Evolutionary conservation across 306 rosid species (phyloP).

Genomic region (Ochetophila trinervis): DNA sequence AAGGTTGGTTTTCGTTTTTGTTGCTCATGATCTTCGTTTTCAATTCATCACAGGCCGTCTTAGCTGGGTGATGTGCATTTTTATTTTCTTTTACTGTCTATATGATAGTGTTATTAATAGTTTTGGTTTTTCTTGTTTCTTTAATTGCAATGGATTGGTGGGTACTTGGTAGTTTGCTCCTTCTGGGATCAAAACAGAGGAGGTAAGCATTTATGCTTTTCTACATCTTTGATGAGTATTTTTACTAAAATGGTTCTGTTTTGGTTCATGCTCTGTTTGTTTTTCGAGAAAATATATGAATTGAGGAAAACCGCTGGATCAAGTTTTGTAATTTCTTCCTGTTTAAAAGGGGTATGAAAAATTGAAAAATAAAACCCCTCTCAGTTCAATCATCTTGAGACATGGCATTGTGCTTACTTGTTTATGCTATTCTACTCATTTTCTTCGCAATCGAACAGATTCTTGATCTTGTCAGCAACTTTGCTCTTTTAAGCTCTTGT

Average conservation of each 20-base stretch:
- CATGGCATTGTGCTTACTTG: not conserved
- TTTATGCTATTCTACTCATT: not conserved
- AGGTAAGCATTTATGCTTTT: constrained; percentile 48
- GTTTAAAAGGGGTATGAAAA: too few species aligned
- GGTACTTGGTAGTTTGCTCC: constrained; percentile 60
- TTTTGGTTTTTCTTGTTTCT: constrained; percentile 16
- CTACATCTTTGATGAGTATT: not conserved
- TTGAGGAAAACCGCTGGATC: not conserved
- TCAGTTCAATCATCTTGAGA: not conserved
- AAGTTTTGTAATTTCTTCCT: not conserved
- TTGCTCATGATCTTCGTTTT: constrained; percentile 3
- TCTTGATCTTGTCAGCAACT: not conserved
- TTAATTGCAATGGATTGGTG: constrained; percentile 22
- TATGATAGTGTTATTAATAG: not conserved
- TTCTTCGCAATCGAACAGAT: not conserved
- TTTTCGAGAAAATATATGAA: constrained; percentile 1
- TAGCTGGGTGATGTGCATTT: constrained; percentile 4
- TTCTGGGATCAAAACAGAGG: constrained; percentile 68
- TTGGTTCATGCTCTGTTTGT: not conserved
- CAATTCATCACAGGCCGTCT: not conserved
- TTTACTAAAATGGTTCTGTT: not conserved
- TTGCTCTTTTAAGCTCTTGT: not conserved
- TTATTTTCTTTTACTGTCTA: constrained; percentile 11
- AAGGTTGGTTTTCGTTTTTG: constrained; percentile 39
- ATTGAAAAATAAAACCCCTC: not conserved